phyloP scores from a whole-genome alignment of 345 rosid species.

The Eutrema heterophyllum region DNA sequence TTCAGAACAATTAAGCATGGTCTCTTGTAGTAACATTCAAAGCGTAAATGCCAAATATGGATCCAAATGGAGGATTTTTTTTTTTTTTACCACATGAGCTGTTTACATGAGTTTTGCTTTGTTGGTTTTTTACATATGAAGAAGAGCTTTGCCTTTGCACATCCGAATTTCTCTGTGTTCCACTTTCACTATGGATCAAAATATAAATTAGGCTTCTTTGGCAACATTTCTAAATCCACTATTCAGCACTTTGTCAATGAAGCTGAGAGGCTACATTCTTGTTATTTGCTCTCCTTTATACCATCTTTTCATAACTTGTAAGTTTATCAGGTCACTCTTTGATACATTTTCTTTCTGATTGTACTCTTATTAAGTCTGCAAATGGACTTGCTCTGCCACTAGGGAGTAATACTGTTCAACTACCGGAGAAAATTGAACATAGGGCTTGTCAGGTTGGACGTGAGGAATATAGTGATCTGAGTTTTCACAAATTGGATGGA shows the following conservation, averaged over 20 bases:
- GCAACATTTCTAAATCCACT: conserved; percentile 40
- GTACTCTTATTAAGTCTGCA: conserved; percentile 38
- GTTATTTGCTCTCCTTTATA: conserved; percentile 1
- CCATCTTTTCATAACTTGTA: conserved; percentile 53
- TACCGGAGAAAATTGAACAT: conserved; percentile 37
- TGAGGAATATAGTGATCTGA: conserved; percentile 38
- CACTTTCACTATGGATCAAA: conserved; percentile 28
- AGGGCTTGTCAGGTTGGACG: conserved; percentile 52
- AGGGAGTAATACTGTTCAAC: conserved; percentile 33
- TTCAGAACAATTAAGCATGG: not conserved
- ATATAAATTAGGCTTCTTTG: conserved; percentile 25
- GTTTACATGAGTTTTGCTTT: conserved; percentile 48
- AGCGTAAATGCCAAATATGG: not conserved
- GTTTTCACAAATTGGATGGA: conserved; percentile 57
- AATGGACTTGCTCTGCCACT: conserved; percentile 40
- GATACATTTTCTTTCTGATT: not conserved
- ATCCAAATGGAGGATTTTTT: too few relatives aligned
- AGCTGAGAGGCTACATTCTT: conserved; percentile 49
- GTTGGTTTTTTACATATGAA: conserved; percentile 44
- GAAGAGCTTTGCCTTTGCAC: conserved; percentile 16
- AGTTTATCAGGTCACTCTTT: too few relatives aligned
- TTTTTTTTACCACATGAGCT: conserved; percentile 38
- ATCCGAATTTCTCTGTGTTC: conserved; percentile 32
- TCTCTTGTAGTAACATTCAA: not conserved
- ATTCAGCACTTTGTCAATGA: conserved; percentile 47